Evolutionary conservation across 495 filamentous ascomycete genomes (phyloP), one percentile per base, ranked within the genome.

Genomic region (Hypoxylon rickii): DNA sequence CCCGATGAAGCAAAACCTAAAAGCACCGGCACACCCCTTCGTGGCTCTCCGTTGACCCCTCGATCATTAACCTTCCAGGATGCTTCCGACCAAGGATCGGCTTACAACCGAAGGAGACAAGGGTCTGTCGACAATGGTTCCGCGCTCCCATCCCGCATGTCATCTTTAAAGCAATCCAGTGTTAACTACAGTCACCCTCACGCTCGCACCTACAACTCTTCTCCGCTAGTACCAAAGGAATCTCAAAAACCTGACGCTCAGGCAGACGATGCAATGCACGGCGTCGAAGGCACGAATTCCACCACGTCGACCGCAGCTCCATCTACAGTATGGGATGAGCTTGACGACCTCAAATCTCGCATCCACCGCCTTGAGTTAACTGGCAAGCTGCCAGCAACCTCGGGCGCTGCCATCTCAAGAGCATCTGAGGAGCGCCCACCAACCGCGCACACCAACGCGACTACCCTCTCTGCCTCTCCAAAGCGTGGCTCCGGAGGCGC

Each of bases 251-350:
- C 69, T 2, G 74, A 72, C 3, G 32, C 58, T 0, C 70, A 70
- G n/a, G 15, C 34, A 10, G 62, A 58, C 11, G 76, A 78, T 13
- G 55, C 57, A 1, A 61, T 56, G 22, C 67, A 72, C 44, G 71
- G 65, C 7, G 68, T 76, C 7, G 85, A 87, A 44, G 84, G 79
- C 42, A 92, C 90, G 2, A 89, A 89, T 53, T 96, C 92, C 0
- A 91, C 89, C 0, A 76, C 86, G 17, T 97, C 94, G 0, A 90
- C 89, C 0, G 91, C 85, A 1, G 90, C 91, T 7, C 88, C 92
- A 16, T 96, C 94, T 1, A 95, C 90, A 0, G 89, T 98, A 7
- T 98, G 95, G 95, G 94, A 98, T 69, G 94, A 98, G 71, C 73
- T 98, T 15, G 94, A 98, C 60, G 95, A 97, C 46, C 74, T 98